Evolutionary conservation across 78 protist species (phyloP).

Genomic region (Dictyostelium intermedium): DNA sequence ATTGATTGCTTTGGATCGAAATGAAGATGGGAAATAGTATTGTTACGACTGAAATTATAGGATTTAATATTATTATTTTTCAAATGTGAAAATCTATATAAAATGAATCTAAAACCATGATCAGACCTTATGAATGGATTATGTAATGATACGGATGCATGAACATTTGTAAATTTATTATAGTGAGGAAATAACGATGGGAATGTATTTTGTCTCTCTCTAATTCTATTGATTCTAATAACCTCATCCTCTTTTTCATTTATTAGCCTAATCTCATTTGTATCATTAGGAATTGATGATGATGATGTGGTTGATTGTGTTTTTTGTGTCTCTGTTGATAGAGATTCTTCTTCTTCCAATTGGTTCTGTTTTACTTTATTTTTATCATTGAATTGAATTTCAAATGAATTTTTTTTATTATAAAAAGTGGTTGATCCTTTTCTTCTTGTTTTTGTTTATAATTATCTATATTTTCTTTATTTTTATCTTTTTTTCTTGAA

Average conservation of each 20-base stretch:
- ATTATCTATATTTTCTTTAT: not conserved
- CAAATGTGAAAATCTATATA: not conserved
- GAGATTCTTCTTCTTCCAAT: not conserved
- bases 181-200: not conserved
- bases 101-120: slow-evolving; percentile 5
- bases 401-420: not conserved
- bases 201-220: not conserved
- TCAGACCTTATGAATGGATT: slow-evolving; percentile 12
- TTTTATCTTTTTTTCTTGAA: not conserved
- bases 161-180: not conserved
- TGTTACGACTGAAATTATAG: not conserved
- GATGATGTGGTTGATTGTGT: too few relatives aligned
- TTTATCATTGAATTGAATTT: not conserved
- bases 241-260: not conserved
- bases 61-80: not conserved
- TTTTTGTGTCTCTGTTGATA: not conserved
- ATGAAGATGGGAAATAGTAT: not conserved
- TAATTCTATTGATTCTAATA: not conserved
- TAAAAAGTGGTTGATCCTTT: not conserved
- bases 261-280: not conserved
- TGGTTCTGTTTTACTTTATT: not conserved
- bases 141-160: not conserved
- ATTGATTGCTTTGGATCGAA: not conserved
- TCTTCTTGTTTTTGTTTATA: not conserved
- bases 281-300: not conserved